Conservation (phyloP, 164 flowering plant species). For the Stephania yunnanensis region DNA sequence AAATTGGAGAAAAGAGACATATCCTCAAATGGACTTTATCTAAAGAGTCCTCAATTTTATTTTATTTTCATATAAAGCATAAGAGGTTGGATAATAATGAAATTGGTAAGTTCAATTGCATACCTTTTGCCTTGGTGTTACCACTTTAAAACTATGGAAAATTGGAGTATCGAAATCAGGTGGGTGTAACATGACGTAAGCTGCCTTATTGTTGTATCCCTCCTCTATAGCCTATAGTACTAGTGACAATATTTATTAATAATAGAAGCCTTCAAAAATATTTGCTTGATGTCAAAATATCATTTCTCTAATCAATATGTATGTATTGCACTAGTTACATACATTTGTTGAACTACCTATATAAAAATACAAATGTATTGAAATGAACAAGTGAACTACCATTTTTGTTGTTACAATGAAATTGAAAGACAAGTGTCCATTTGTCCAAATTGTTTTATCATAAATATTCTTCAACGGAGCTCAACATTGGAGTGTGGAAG, state of each 20-base stretch:
- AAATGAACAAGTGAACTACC: not conserved
- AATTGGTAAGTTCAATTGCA: not conserved
- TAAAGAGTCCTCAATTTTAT: too few species aligned
- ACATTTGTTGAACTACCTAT: not conserved
- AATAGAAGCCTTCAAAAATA: not conserved
- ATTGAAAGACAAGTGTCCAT: not conserved
- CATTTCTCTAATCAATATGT: too few species aligned
- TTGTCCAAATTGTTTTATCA: not conserved
- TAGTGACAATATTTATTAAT: not conserved
- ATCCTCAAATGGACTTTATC: not conserved
- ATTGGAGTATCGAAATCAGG: slow-evolving; percentile 64
- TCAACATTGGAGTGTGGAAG: too few species aligned
- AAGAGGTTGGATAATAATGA: not conserved
- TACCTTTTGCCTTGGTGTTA: slow-evolving; percentile 83
- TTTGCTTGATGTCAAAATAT: not conserved
- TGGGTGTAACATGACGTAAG: slow-evolving; percentile 63
- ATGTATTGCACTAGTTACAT: too few species aligned
- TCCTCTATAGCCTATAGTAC: slow-evolving; percentile 61
- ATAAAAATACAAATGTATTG: not conserved
- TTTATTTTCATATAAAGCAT: not conserved
- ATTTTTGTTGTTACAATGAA: not conserved
- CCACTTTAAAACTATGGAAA: slow-evolving; percentile 62
- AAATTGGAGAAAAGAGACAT: not conserved
- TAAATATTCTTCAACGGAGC: not conserved
- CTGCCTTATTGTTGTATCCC: slow-evolving; percentile 75